Conservation (phyloP, 1,284 basidiomycete species). For the Cryptococcus hybrid region DNA sequence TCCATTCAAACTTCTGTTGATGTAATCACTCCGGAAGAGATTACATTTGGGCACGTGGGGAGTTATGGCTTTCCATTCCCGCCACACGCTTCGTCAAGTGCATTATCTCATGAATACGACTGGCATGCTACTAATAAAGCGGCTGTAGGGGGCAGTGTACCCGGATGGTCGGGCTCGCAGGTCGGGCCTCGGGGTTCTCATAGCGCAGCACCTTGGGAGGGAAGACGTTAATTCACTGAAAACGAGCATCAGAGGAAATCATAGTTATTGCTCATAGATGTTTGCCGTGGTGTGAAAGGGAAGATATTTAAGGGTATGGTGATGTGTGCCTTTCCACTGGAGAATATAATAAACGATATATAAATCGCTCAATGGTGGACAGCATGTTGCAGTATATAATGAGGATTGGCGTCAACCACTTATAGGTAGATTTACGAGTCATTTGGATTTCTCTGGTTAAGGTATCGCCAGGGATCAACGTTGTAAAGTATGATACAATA, state of each 20-base stretch:
- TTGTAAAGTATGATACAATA: too few species aligned
- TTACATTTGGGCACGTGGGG: not conserved
- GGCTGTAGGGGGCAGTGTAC: not conserved
- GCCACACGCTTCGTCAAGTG: not conserved
- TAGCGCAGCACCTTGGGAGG: not conserved
- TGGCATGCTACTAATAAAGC: not conserved
- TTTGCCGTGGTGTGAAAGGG: not conserved
- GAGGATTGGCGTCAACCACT: too few species aligned
- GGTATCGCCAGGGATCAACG: too few species aligned
- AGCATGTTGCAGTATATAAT: not conserved
- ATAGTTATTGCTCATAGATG: not conserved
- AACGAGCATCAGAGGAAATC: not conserved
- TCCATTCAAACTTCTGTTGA: slow-evolving; percentile 3
- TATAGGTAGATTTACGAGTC: too few species aligned
- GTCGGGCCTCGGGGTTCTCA: not conserved
- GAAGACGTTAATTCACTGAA: not conserved
- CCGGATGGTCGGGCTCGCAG: not conserved
- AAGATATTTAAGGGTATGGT: too few species aligned
- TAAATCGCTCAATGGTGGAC: not conserved
- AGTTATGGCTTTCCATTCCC: not conserved
- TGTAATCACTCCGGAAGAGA: not conserved
- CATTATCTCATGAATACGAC: not conserved
- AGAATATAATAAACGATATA: not conserved
- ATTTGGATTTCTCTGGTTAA: too few species aligned
- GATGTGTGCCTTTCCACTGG: not conserved